phyloP scores from a whole-genome alignment of 768 basidiomycete genomes.

The Rhizopogon sp. region DNA sequence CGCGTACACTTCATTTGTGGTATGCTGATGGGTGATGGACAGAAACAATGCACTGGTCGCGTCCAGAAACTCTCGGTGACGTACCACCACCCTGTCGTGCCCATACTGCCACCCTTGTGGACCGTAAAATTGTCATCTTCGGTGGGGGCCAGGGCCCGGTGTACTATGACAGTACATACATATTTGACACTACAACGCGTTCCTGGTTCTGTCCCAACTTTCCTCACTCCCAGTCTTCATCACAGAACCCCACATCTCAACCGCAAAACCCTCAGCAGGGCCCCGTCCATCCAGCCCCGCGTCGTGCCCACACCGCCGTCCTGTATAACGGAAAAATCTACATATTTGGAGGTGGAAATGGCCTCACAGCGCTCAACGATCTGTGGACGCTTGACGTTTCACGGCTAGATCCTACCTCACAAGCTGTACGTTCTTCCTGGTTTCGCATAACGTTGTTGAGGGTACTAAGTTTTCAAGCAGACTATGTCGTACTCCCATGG shows the following conservation, averaged over 20 bases:
- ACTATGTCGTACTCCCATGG: background rate
- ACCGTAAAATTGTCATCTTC: constrained; percentile 75
- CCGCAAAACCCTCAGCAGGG: constrained; percentile 1
- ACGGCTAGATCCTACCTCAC: constrained; percentile 25
- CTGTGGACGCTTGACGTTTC: constrained; percentile 81
- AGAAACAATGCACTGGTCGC: constrained; percentile 91
- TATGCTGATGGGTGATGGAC: background rate
- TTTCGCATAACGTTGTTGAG: background rate
- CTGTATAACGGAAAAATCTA: constrained; percentile 67
- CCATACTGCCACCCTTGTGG: constrained; percentile 82
- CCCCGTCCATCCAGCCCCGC: constrained; percentile 46
- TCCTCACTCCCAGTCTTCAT: constrained; percentile 10
- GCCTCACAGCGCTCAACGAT: constrained; percentile 84
- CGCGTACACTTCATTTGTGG: background rate
- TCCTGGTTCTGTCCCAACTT: constrained; percentile 54
- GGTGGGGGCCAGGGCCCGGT: constrained; percentile 81
- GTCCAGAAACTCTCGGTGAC: constrained; percentile 73
- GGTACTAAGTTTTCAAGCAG: background rate
- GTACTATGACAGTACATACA: constrained; percentile 81
- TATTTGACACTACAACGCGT: constrained; percentile 73
- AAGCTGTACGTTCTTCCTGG: background rate
- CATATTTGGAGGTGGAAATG: constrained; percentile 94
- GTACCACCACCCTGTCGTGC: constrained; percentile 80
- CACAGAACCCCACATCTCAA: background rate
- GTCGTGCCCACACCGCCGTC: constrained; percentile 87